These are phyloP conservation scores for Chlorella sp. DNA, from an alignment of 139 green algal genomes.

Conservation along the genomic window DNA sequence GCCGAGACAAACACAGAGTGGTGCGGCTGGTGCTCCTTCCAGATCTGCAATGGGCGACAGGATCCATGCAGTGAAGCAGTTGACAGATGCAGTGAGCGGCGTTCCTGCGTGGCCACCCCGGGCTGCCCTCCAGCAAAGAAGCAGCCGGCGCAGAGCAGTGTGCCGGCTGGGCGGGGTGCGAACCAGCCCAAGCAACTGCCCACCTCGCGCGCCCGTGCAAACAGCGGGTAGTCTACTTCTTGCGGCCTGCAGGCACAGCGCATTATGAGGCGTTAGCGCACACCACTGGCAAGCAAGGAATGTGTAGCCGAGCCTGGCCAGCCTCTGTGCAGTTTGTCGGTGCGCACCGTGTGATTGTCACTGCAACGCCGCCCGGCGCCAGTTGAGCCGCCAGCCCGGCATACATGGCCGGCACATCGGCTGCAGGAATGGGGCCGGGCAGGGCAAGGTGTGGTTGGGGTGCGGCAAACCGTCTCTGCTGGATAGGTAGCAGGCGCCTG, in stretches of 20 bases:
- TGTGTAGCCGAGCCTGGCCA: too few relatives aligned
- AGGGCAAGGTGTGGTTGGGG: not conserved
- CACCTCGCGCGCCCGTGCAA: slow-evolving; percentile 17
- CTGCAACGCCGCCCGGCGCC: not conserved
- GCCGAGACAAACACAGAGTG: not conserved
- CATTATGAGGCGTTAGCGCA: too few relatives aligned
- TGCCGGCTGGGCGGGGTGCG: too few relatives aligned
- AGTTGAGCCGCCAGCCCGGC: slow-evolving; percentile 12
- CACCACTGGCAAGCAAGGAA: too few relatives aligned
- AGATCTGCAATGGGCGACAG: slow-evolving; percentile 28
- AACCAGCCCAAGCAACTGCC: not conserved
- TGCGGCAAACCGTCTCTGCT: too few relatives aligned
- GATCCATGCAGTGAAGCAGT: too few relatives aligned
- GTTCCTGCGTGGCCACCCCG: too few relatives aligned
- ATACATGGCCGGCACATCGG: not conserved
- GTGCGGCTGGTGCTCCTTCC: slow-evolving; percentile 31
- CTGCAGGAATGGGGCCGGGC: not conserved
- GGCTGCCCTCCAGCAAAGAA: too few relatives aligned
- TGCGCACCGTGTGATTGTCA: slow-evolving; percentile 24
- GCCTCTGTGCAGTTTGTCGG: too few relatives aligned
- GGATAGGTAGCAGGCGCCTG: not conserved
- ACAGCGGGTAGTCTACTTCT: slow-evolving; percentile 39
- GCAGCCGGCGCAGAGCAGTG: too few relatives aligned
- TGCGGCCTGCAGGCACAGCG: not conserved
- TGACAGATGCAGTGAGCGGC: not conserved